Conservation (phyloP, 1,284 basidiomycete genomes). For the Acaromyces ingoldii region DNA sequence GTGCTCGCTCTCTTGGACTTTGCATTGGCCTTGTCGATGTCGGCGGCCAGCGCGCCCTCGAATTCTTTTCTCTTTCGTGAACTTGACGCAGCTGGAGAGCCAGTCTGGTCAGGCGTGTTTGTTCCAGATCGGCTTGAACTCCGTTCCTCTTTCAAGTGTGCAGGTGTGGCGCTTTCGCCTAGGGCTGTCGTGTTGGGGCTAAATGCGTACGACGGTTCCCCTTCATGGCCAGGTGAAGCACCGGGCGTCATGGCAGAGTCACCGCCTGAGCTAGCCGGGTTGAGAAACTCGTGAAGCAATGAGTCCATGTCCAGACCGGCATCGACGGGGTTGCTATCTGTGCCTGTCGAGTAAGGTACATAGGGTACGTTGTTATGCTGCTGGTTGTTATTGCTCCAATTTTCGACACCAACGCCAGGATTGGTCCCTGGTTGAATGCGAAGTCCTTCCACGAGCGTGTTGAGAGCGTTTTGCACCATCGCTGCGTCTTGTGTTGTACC, state of each 20-base stretch:
- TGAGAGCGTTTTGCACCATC: constrained; percentile 66
- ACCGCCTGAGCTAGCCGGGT: constrained; percentile 3
- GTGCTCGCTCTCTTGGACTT: too few species aligned
- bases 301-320: constrained; percentile 9
- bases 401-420: background rate
- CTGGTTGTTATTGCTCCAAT: background rate
- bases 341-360: too few species aligned
- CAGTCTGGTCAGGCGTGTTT: background rate
- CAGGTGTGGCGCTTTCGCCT: background rate
- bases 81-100: background rate
- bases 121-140: background rate
- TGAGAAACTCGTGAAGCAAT: constrained; percentile 10
- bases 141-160: background rate
- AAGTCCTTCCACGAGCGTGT: constrained; percentile 66
- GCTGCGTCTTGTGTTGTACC: constrained; percentile 71
- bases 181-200: background rate
- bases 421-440: constrained; percentile 56
- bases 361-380: background rate
- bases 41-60: constrained; percentile 6
- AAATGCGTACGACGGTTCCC: constrained; percentile 2
- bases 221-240: background rate
- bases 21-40: constrained; percentile 9
- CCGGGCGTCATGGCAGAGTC: background rate
- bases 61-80: constrained; percentile 3
- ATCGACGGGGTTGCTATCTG: too few species aligned